Evolutionary conservation across 2,329 filamentous ascomycete genomes (phyloP), one percentile per base, ranked within the genome.

Genomic region (Pseudogymnoascus sp.): DNA sequence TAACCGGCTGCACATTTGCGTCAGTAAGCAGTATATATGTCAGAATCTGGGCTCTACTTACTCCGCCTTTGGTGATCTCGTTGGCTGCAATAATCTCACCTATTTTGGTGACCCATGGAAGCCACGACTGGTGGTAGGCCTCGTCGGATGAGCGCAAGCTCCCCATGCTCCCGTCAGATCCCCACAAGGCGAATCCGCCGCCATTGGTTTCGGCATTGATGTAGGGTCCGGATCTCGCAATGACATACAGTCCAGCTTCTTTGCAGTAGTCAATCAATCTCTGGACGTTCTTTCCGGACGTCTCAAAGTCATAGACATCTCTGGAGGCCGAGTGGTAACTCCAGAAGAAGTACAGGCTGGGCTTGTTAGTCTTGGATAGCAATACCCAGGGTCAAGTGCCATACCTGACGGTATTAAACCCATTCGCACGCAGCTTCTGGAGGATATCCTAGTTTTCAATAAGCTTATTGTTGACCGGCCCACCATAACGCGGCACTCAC

Each of bases 401-500:
- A 60, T 69, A 76, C 74, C 71, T 72, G 22, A 82, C 72, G 14
- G 79, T 72, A 68, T 82, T 82, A 68, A 81, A 80, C 0, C 80
- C 80, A 65, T 77, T 79, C 7, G 80, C 77, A 63, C 76, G 75
- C 62, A 81, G 74, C 62, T 82, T 82, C 59, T 82, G 78, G 61
- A 82, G 80, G 35, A 82, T 76, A 64, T 82, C 79, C 37, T 78
- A 66, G 25, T 18, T 53, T 33, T 20, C 5, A 7, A 53, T 53
- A 6, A 53, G 47, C 9, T 33, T 53, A 33, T 33, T 33, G 20
- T 11, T 11, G 12, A 28, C 20, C 2, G 3, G 6, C 2, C 2
- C n/a, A 14, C 33, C 28, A 14, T 53, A 22, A 36, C 6, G 14
- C 14, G 30, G 3, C 20, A 68, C 68, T 57, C 62, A 74, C 71